These are phyloP conservation scores for Trichophyton simii DNA, from an alignment of 2,329 filamentous ascomycete species.

Conservation along the genomic window DNA sequence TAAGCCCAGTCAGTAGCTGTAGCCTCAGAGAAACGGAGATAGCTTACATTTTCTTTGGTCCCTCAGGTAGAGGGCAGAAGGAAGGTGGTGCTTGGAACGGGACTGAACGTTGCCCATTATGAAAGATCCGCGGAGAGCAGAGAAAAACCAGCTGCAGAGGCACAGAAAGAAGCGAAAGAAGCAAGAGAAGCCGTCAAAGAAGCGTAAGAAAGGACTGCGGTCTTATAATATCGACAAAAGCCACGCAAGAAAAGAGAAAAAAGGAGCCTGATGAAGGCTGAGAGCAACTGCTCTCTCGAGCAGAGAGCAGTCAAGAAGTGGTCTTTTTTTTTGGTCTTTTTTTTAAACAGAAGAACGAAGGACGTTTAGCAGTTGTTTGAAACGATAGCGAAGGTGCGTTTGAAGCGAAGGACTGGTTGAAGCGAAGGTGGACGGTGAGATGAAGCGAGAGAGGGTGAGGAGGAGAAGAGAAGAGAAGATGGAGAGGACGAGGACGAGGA, in stretches of 20 bases:
- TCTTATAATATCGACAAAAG: background rate
- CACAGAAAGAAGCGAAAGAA: background rate
- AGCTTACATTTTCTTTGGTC: conserved; percentile 79
- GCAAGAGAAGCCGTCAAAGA: no score
- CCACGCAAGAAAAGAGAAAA: background rate
- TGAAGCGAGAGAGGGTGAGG: background rate
- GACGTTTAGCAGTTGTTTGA: background rate
- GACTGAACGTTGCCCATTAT: conserved; percentile 89
- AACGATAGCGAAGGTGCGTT: background rate
- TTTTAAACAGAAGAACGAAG: background rate
- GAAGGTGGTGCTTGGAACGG: conserved; percentile 56
- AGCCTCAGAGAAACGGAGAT: conserved; percentile 6
- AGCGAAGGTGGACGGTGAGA: background rate
- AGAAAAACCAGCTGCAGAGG: background rate
- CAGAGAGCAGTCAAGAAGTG: background rate
- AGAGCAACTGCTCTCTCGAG: background rate
- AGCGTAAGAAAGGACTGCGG: background rate
- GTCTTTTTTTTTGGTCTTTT: background rate
- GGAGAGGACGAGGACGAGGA: background rate
- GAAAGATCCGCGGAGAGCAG: conserved; percentile 11
- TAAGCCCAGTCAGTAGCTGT: conserved; percentile 1
- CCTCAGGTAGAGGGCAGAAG: conserved; percentile 58
- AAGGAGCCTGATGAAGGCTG: background rate
- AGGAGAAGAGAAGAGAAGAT: background rate
- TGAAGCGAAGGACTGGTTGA: background rate